A percentile compares a stretch with the other conserved stretches of the same genome.
phyloP scores from a whole-genome alignment of 495 filamentous ascomycete species.

The Aspergillus nanangensis region DNA sequence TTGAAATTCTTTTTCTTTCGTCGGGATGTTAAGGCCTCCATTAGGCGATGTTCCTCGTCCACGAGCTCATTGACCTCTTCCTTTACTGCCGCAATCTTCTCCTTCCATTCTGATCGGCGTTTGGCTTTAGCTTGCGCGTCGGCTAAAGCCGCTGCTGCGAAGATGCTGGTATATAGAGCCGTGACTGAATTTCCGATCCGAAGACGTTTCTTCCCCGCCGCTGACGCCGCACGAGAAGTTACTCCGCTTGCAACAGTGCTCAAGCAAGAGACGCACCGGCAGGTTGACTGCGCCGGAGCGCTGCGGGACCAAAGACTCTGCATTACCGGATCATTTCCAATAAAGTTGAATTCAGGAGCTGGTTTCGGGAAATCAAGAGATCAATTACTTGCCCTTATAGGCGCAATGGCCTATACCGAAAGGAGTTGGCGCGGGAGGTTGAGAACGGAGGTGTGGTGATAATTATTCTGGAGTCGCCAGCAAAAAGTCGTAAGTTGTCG shows the following conservation, averaged over 20 bases:
- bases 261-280: slow-evolving; percentile 61
- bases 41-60: slow-evolving; percentile 36
- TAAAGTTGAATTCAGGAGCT: background rate
- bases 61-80: slow-evolving; percentile 40
- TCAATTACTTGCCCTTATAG: slow-evolving; percentile 4
- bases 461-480: background rate
- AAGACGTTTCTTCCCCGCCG: slow-evolving; percentile 46
- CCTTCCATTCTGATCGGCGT: slow-evolving; percentile 60
- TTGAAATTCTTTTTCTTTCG: slow-evolving; percentile 15
- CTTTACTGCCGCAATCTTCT: slow-evolving; percentile 44
- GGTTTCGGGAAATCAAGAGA: no score
- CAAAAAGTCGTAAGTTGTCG: slow-evolving; percentile 13
- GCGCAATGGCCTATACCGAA: slow-evolving; percentile 2
- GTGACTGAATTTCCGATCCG: slow-evolving; percentile 61
- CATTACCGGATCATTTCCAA: slow-evolving; percentile 51
- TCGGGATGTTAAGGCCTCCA: slow-evolving; percentile 24
- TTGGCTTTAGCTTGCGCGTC: slow-evolving; percentile 61
- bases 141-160: slow-evolving; percentile 63
- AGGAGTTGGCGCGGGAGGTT: slow-evolving; percentile 5
- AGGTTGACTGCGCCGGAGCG: slow-evolving; percentile 54
- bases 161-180: slow-evolving; percentile 65
- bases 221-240: slow-evolving; percentile 48
- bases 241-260: slow-evolving; percentile 48
- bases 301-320: slow-evolving; percentile 67
- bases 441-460: slow-evolving; percentile 9